Evolutionary conservation across 441 rosid species (phyloP), one percentile per base, ranked within the genome.

Genomic region (Kokia cookei): DNA sequence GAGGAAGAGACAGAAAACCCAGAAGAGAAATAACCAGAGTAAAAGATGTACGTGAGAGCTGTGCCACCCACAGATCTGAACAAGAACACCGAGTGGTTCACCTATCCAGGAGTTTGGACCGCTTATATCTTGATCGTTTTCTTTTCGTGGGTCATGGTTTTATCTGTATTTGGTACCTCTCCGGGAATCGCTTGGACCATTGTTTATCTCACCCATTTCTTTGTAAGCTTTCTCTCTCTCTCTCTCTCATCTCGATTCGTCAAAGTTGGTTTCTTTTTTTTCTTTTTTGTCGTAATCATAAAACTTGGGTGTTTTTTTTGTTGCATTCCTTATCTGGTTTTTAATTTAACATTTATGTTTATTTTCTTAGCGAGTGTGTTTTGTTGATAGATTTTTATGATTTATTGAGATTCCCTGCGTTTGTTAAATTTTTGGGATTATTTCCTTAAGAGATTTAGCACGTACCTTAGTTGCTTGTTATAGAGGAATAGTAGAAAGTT

Each of bases 71-170:
- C 96, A 81, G 99, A 95, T 87, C 85, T 95, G 86, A 91, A 95
- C 78, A 66, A 83, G 89, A 95, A 95, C 86, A 95, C 99, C 24
- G 98, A 93, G 84, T 91, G 98, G 99, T 95, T 95, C 95, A 90
- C 96, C 67, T 93, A 90, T 66, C 98, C 99, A 0, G 97, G 98
- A 0, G 97, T 93, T 0, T 95, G 99, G 97, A 91, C 96, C 13
- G 84, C 87, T 3, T 91, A 93, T 78, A 87, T 91, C 29, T 84
- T 86, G 68, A 90, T 90, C 74, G 82, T 93, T 42, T 93, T 90
- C 87, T 80, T 87, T 64, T 86, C 92, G 0, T 91, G 98, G 99
- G 86, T 95, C 65, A 70, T 88, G 61, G 91, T 89, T 53, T 86
- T 95, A 74, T 93, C 96, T 73, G 66, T 93, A 79, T 84, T 91